Percentiles rank a stretch among this genome's conserved stretches.
Evolutionary conservation across 2,329 filamentous ascomycete species (phyloP).

Genomic region (Colletotrichum cereale): DNA sequence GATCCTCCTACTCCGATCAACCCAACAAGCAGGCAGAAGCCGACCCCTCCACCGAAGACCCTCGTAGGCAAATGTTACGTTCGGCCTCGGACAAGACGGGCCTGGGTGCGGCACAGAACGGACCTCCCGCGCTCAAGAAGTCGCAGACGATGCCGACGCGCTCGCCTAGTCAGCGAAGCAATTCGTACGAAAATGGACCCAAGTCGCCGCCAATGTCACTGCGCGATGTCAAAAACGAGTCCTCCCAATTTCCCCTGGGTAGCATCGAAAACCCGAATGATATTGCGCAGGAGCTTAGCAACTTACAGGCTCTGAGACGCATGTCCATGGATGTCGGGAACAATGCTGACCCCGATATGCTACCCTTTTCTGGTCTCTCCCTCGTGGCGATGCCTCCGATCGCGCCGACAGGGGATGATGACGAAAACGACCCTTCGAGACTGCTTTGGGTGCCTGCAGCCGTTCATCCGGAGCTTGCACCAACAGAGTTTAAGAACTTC

Average conservation of each 20-base stretch:
- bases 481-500: conserved; percentile 96
- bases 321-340: conserved; percentile 96
- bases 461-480: conserved; percentile 93
- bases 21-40: conserved; percentile 51
- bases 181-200: conserved; percentile 56
- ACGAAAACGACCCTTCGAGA: conserved; percentile 89
- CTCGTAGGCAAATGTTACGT: conserved; percentile 57
- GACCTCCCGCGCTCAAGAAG: conserved; percentile 53
- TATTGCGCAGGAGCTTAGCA: conserved; percentile 92
- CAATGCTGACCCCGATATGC: conserved; percentile 78
- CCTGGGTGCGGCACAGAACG: conserved; percentile 46
- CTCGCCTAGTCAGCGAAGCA: conserved; percentile 55
- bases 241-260: conserved; percentile 85
- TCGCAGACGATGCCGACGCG: conserved; percentile 57
- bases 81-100: conserved; percentile 60
- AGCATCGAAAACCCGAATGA: conserved; percentile 92
- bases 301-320: conserved; percentile 87
- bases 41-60: conserved; percentile 50
- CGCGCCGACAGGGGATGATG: conserved; percentile 78
- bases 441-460: conserved; percentile 96
- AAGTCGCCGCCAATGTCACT: conserved; percentile 66
- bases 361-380: conserved; percentile 75
- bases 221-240: conserved; percentile 69
- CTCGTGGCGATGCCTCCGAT: conserved; percentile 78
- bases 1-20: conserved; percentile 65